Evolutionary conservation across 805 yeast species (phyloP).

Genomic region (Saturnispora saitoi): DNA sequence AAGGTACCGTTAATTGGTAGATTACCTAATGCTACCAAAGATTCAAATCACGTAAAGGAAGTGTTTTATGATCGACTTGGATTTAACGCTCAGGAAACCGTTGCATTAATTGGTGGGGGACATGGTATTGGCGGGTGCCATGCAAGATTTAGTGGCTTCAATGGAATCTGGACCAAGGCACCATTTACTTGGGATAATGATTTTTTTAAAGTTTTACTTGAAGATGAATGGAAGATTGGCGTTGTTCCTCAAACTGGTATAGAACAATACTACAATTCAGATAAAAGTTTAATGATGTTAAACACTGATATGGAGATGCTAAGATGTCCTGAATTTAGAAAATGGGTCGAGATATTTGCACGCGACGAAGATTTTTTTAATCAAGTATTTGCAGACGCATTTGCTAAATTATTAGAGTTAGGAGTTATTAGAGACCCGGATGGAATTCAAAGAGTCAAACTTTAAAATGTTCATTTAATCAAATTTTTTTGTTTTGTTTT

Average conservation of each 20-base stretch:
- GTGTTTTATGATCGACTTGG: constrained; percentile 56
- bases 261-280: constrained; percentile 31
- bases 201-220: constrained; percentile 37
- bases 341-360: constrained; percentile 62
- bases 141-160: constrained; percentile 40
- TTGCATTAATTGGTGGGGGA: constrained; percentile 67
- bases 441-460: constrained; percentile 25
- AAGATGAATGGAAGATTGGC: constrained; percentile 36
- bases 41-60: constrained; percentile 53
- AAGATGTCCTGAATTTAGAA: constrained; percentile 49
- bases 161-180: constrained; percentile 39
- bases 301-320: constrained; percentile 65
- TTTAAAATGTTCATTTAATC: constrained; percentile 8
- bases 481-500: not conserved
- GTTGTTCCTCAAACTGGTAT: constrained; percentile 35
- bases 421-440: constrained; percentile 31
- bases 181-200: constrained; percentile 37
- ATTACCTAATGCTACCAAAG: constrained; percentile 65
- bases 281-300: constrained; percentile 63
- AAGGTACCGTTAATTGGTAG: constrained; percentile 60
- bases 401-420: constrained; percentile 50
- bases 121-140: constrained; percentile 77
- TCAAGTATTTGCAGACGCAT: constrained; percentile 56
- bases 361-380: constrained; percentile 54
- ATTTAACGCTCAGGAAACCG: constrained; percentile 62